These are phyloP conservation scores for Nectriaceae sp. DNA, from an alignment of 2,329 filamentous ascomycete genomes.

Conservation along the genomic window DNA sequence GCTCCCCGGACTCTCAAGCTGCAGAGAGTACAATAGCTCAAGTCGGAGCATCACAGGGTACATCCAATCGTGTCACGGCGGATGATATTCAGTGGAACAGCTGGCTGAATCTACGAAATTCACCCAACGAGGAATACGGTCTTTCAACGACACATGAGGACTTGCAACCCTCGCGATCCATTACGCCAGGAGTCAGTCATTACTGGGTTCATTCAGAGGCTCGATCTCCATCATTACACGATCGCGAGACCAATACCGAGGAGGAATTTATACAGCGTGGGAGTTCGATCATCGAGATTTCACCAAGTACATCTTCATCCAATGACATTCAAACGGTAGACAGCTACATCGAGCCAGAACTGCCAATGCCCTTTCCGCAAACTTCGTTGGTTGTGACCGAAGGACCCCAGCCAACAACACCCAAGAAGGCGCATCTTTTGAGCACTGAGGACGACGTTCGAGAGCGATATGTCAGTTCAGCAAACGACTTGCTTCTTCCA, in stretches of 20 bases:
- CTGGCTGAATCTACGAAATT: conserved; percentile 18
- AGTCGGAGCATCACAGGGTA: conserved; percentile 6
- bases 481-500: conserved; percentile 4
- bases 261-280: neutral
- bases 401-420: neutral
- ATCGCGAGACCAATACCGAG: neutral
- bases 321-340: neutral
- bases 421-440: no score
- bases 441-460: no score
- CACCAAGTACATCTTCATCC: neutral
- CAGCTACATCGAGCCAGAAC: neutral
- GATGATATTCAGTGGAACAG: conserved; percentile 25
- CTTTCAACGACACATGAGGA: neutral
- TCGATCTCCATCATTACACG: neutral
- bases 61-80: conserved; percentile 2
- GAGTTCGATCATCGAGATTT: neutral
- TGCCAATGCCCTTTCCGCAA: conserved; percentile 1
- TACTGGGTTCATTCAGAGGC: conserved; percentile 13
- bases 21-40: conserved; percentile 15
- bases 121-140: neutral
- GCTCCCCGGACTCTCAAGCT: conserved; percentile 14
- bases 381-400: neutral
- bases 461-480: neutral
- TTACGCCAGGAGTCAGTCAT: conserved; percentile 20
- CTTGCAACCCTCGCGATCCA: neutral